phyloP scores from a whole-genome alignment of 2,329 filamentous ascomycete species.

The Diaporthe aspalathi region DNA sequence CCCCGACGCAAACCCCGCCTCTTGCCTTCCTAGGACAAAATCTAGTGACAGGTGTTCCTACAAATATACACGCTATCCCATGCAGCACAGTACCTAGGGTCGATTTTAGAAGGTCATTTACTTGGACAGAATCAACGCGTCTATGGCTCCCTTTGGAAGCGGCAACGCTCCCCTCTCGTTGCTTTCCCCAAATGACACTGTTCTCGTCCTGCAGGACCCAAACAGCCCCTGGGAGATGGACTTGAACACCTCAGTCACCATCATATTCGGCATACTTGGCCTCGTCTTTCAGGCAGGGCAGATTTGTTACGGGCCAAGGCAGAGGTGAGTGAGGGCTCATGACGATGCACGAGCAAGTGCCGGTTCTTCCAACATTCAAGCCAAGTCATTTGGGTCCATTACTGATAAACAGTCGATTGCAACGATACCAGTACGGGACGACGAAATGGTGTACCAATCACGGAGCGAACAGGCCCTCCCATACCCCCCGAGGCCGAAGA shows the following conservation, averaged over 20 bases:
- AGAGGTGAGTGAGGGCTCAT: not conserved
- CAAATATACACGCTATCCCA: not conserved
- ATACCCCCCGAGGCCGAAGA: not conserved
- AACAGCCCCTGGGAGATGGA: constrained; percentile 23
- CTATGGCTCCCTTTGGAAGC: not conserved
- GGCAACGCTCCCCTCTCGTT: not conserved
- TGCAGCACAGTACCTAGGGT: not conserved
- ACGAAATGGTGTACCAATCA: too few relatives aligned
- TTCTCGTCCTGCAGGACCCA: not conserved
- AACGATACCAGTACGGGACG: not conserved
- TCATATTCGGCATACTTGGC: constrained; percentile 10
- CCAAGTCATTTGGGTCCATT: not conserved
- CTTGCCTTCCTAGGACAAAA: too few relatives aligned
- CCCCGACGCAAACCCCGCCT: too few relatives aligned
- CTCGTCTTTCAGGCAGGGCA: not conserved
- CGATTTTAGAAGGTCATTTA: not conserved
- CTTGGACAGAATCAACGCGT: not conserved
- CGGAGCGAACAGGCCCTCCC: not conserved
- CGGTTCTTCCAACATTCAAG: not conserved
- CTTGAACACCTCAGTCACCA: constrained; percentile 20
- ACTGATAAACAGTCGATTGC: not conserved
- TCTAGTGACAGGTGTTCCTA: too few relatives aligned
- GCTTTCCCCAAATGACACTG: not conserved
- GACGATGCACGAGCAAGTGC: not conserved
- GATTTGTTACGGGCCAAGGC: not conserved